Evolutionary conservation across 1,139 yeast species (phyloP), one percentile per base, ranked within the genome.

Genomic region (Entelexis paramagnoliae): DNA sequence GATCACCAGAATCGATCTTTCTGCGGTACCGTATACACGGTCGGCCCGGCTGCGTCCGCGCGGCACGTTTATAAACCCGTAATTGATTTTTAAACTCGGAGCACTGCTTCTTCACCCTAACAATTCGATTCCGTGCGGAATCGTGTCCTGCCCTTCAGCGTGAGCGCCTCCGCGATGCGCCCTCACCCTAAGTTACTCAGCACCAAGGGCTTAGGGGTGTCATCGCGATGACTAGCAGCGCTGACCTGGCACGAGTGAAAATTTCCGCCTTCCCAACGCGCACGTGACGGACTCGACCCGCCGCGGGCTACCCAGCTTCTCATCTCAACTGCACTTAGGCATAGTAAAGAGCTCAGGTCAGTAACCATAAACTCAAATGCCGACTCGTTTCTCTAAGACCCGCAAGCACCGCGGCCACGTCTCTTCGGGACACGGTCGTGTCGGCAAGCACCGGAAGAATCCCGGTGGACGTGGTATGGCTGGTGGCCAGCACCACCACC

Each of bases 391-490:
- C 74, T 85, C 95, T 72, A 88, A 91, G 79, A 91, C 97, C 78
- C 88, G 99, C 86, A 93, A 91, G 83, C 96, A 87, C 85, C 87
- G 99, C 86, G 99, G 99, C 78, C 83, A 93, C 94, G 97, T 91
- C 77, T 87, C 96, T 74, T 97, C 97, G 94, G 99, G 99, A 86
- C 84, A 89, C 78, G 99, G 99, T 85, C 93, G 99, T 82, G 78
- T 93, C 78, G 99, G 99, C 78, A 91, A 93, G 85, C 98, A 93
- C 95, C 88, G 98, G 88, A 93, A 93, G 95, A 91, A 84, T 72
- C 97, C 98, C 68, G 98, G 98, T 91, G 99, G 99, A 81, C 91
- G 98, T 80, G 99, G 99, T 91, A 91, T 80, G 93, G 99, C 99
- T 75, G 99, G 99, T 89, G 99, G 99, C 86, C 94, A 81, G 79